Evolutionary conservation across 768 basidiomycete genomes (phyloP), one percentile per base, ranked within the genome.

Genomic region (Lactarius hatsudake): DNA sequence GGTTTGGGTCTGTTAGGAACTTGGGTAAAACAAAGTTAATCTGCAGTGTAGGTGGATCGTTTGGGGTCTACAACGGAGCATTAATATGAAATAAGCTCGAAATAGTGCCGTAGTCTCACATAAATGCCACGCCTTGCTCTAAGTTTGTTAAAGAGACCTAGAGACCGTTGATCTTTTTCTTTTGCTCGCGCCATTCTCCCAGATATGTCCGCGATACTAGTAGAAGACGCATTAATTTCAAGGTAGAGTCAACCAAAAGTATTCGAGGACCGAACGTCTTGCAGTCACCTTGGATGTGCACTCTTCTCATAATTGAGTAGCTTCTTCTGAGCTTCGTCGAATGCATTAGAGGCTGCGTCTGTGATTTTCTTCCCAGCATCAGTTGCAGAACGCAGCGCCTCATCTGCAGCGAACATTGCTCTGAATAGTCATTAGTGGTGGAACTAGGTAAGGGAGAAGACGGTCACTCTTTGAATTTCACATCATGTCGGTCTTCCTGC

Each of bases 341-440:
- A 66, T 15, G 60, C 61, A 20, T 30, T 30, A 9, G 60, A 61
- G 48, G 61, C 54, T 13, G 56, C 17, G 20, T 18, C 40, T 28
- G 65, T 61, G n/a, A 5, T 17, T 26, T 20, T 26, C 36, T 48
- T 65, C 43, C 65, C 61, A 4, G 65, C 65, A 28, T 62, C 36
- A 10, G 60, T 56, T 45, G 65, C 65, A 40, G 20, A 48, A 32
- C 23, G 54, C 5, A 66, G 61, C 0, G 65, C 60, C 4, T 48
- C 23, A 6, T 61, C 51, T 3, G 18, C 43, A 13, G 60, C 43
- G 0, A 36, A 18, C 54, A 57, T 57, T 3, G 60, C 40, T 10
- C 65, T 66, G n/a, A 12, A 13, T 20, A 5, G 13, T 23, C 54
- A 23, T 66, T 23, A 66, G 61, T 30, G 12, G 9, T 15, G 1